Evolutionary conservation across 2,329 filamentous ascomycete genomes (phyloP), one percentile per base, ranked within the genome.

Genomic region (Aspergillus chevalieri): DNA sequence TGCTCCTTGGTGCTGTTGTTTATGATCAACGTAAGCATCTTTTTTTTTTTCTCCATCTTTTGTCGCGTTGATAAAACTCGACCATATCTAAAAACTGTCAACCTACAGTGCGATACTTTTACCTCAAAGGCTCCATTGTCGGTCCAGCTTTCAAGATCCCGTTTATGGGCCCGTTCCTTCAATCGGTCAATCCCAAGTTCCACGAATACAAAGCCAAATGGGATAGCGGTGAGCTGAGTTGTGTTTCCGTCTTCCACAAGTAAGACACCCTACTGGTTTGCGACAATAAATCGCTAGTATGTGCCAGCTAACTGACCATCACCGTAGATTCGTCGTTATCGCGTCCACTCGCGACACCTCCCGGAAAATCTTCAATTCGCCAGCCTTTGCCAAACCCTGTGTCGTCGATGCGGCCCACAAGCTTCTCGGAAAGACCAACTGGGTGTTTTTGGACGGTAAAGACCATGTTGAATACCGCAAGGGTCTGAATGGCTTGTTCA

Each of bases 221-320:
- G 93, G 71, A 80, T 62, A 95, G 89, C 65, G 93, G 88, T 43
- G 85, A 88, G 44, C 78, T 98, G 60, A 96, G 91, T 78, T 98
- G 93, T 66, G 93, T 98, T 54, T 96, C 91, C 2, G 90, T 98
- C 63, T 98, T 98, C 77, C 93, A 98, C 83, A 98, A 97, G 89
- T 95, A 81, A 60, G 83, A 47, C 30, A 15, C 14, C 46, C 47
- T 42, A 22, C n/a, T 43, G 33, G 17, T 21, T 34, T 17, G 42
- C 24, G 12, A 6, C 22, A 26, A 4, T 17, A 9, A 14, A 30
- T 28, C 7, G 21, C 12, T 44, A 9, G 14, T 44, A 3, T 14
- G 7, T 28, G 21, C 4, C 17, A 9, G 30, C 42, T 10, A 5
- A 12, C 30, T 49, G 43, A 41, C 36, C 10, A 9, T 33, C 38